These are phyloP conservation scores for Venturia nashicola DNA, from an alignment of 2,329 filamentous ascomycete genomes.

Conservation along the genomic window DNA sequence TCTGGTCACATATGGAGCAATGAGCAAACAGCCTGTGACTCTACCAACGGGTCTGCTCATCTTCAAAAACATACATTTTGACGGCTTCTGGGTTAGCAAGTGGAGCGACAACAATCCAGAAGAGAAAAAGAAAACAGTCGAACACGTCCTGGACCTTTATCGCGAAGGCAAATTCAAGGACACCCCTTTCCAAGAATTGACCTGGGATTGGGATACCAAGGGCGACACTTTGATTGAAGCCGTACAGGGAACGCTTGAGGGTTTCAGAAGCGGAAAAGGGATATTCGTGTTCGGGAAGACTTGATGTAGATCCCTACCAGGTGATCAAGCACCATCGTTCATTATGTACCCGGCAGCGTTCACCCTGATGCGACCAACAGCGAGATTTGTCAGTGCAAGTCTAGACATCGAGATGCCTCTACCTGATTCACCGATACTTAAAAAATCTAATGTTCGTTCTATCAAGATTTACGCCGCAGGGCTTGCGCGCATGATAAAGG, in stretches of 20 bases:
- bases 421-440: too few species aligned
- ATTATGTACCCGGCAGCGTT: not conserved
- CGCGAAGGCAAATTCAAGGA: slow-evolving; percentile 68
- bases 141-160: slow-evolving; percentile 68
- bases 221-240: slow-evolving; percentile 55
- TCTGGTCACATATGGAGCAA: slow-evolving; percentile 89
- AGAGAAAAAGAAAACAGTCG: slow-evolving; percentile 68
- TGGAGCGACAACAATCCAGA: slow-evolving; percentile 69
- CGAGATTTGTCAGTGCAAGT: too few species aligned
- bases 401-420: too few species aligned
- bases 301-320: slow-evolving; percentile 13
- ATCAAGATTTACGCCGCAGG: too few species aligned
- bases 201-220: slow-evolving; percentile 73
- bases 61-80: slow-evolving; percentile 80
- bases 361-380: not conserved
- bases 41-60: slow-evolving; percentile 79
- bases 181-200: slow-evolving; percentile 67
- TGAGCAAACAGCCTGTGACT: slow-evolving; percentile 76
- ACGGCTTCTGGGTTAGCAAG: slow-evolving; percentile 88
- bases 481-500: too few species aligned
- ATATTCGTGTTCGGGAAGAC: slow-evolving; percentile 67
- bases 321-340: not conserved
- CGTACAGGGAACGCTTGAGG: slow-evolving; percentile 71
- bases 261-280: slow-evolving; percentile 79
- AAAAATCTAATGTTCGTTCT: too few species aligned